Evolutionary conservation across 2,329 filamentous ascomycete species (phyloP).

Genomic region (Phialemoniopsis sp.): DNA sequence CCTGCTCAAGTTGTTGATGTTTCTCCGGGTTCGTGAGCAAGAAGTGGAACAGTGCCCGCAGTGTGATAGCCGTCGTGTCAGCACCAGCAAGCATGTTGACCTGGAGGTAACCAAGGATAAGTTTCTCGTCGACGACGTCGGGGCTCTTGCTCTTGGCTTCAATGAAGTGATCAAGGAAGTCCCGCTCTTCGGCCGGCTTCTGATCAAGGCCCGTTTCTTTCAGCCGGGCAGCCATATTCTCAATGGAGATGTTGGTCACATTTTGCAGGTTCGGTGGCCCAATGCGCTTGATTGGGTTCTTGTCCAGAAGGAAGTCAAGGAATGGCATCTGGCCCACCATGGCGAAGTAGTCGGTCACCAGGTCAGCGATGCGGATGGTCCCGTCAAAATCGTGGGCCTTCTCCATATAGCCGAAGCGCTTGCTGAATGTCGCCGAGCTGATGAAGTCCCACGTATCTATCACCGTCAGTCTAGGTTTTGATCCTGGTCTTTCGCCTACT

Average conservation of each 20-base stretch:
- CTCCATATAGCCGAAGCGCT: slow-evolving; percentile 35
- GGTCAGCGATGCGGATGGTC: slow-evolving; percentile 21
- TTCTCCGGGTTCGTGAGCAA: slow-evolving; percentile 21
- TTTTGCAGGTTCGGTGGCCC: slow-evolving; percentile 12
- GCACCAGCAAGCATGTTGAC: slow-evolving; percentile 27
- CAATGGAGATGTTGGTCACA: slow-evolving; percentile 8
- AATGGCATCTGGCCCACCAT: slow-evolving; percentile 21
- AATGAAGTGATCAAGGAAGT: slow-evolving; percentile 35
- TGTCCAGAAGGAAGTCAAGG: slow-evolving; percentile 29
- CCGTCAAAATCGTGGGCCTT: slow-evolving; percentile 28
- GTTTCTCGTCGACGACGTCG: slow-evolving; percentile 25
- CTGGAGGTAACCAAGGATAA: slow-evolving; percentile 28
- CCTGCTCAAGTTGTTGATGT: slow-evolving; percentile 19
- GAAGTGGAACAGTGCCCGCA: slow-evolving; percentile 28
- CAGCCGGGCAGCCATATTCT: slow-evolving; percentile 4
- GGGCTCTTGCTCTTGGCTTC: slow-evolving; percentile 26
- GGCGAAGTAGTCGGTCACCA: slow-evolving; percentile 24
- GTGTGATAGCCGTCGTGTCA: slow-evolving; percentile 25
- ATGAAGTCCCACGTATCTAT: slow-evolving; percentile 34
- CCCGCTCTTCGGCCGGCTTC: slow-evolving; percentile 11
- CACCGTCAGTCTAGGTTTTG: too few species aligned
- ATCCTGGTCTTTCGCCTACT: too few species aligned
- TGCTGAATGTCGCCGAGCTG: slow-evolving; percentile 31
- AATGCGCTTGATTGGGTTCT: slow-evolving; percentile 28
- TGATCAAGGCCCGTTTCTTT: neutral